Evolutionary conservation across 208 protist genomes (phyloP), one percentile per base, ranked within the genome.

Genomic region (Crithidia brevicula): DNA sequence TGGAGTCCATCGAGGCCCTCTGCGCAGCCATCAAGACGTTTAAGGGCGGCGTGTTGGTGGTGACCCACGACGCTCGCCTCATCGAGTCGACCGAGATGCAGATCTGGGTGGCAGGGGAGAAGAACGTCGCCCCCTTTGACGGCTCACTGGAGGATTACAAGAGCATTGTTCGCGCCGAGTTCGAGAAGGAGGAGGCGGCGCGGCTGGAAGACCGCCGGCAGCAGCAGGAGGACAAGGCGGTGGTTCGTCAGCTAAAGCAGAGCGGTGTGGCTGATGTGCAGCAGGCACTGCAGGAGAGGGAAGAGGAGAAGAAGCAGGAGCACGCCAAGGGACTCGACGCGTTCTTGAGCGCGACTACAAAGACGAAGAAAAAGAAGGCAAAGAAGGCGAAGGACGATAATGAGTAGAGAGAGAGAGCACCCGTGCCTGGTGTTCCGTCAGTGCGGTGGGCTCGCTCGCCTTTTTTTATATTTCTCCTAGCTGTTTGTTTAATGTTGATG

Each of bases 1-100:
- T 98, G 50, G 92, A 98, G 75, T 89, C 89, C 20, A 95, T 97
- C 61, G 87, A 95, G 28, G 93, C 93, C 10, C 83, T 97, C 42
- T 93, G 88, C 72, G 50, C 82, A 6, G 84, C 93, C 8, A 89
- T 97, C 71, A 90, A 86, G 27, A 62, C 30, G 20, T 97, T 95
- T 69, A 87, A 93, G 73, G 93, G 93, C 30, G 93, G 93, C 54
- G 87, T 97, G 5, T 72, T 97, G n/a, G 89, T 96, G 47, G 89
- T 97, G 15, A 96, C 93, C 11, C 93, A 97, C 75, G 93, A 97
- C 71, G 86, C 90, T 1, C 89, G 90, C 36, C 82, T 97, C 16
- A 97, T 97, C 67, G 79, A 93, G 72, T 89, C 85, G 52, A 94
- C 89, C 2, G 83, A 93, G 42, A 93, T 94, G 83, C 85, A 92